Evolutionary conservation across 2,329 filamentous ascomycete species (phyloP), one percentile per base, ranked within the genome.

Genomic region (Ceratocystis cacaofunesta): DNA sequence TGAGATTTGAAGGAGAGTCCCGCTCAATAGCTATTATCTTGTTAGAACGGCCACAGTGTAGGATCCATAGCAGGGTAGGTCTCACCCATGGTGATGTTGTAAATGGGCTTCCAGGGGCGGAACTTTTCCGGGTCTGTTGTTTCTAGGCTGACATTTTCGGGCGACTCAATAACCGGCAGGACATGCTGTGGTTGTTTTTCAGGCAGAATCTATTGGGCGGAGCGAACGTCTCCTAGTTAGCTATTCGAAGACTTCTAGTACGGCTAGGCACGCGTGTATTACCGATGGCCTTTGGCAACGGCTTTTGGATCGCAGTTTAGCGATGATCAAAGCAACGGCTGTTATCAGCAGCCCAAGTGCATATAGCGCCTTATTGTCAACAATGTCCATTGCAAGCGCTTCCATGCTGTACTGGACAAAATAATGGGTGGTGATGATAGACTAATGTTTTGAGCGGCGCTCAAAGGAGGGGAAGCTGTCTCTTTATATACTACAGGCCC

Each of bases 31-130:
- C 80, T 81, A 67, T 8, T 3, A n/a, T 61, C n/a, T 28, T 50
- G 43, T 65, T 46, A 55, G 48, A 25, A 57, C 8, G 5, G 7
- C 19, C 7, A 41, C 57, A 58, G 6, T 17, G 58, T 19, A 5
- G 15, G 44, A 15, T 5, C 15, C 10, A 5, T 30, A 3, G 15
- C 43, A 22, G 17, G 15, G 41, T 25, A 46, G 30, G 19, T 10
- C 70, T 41, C 69, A 79, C 80, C 80, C 80, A 83, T 82, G 0
- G 78, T 81, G 67, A 82, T 81, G 69, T 82, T 73, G 69, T 81
- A 83, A 2, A 75, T 75, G 0, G 78, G 76, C 70, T 81, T 82
- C 70, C 80, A 82, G 0, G 79, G 79, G 1, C 80, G 74, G 44
- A 78, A 74, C 46, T 75, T 73, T 2, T 70, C 68, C 0, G 79